Percentiles rank a stretch among this genome's conserved stretches.
phyloP scores from a whole-genome alignment of 495 filamentous ascomycete genomes.

The Neurospora hispaniola region DNA sequence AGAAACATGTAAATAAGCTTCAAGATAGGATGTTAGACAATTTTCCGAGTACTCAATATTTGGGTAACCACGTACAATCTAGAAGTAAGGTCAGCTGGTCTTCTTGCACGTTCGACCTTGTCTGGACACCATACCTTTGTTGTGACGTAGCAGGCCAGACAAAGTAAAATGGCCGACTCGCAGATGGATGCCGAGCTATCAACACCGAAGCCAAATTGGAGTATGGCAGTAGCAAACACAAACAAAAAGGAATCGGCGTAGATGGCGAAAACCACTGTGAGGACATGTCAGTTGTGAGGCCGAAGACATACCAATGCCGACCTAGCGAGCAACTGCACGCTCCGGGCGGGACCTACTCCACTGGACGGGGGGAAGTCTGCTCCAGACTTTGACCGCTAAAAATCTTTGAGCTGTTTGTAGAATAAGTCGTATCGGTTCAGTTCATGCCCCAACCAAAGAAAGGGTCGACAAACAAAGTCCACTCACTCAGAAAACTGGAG shows the following conservation, averaged over 20 bases:
- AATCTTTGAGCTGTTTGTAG: slow-evolving; percentile 23
- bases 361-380: slow-evolving; percentile 32
- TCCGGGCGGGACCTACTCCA: slow-evolving; percentile 29
- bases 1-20: slow-evolving; percentile 44
- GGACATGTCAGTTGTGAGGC: neutral
- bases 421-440: neutral
- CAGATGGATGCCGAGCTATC: slow-evolving; percentile 31
- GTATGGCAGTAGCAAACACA: slow-evolving; percentile 37
- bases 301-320: neutral
- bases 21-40: slow-evolving; percentile 2
- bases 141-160: slow-evolving; percentile 40
- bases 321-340: neutral
- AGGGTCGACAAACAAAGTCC: neutral
- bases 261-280: slow-evolving; percentile 38
- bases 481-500: slow-evolving; percentile 36
- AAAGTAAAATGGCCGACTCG: slow-evolving; percentile 39
- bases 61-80: slow-evolving; percentile 28
- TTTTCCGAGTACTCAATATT: neutral
- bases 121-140: slow-evolving; percentile 32
- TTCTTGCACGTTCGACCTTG: neutral
- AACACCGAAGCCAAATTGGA: slow-evolving; percentile 39
- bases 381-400: slow-evolving; percentile 31
- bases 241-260: slow-evolving; percentile 42
- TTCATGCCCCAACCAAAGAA: neutral
- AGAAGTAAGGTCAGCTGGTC: neutral